These are phyloP conservation scores for Zalaria sp. DNA, from an alignment of 2,329 filamentous ascomycete species.

Conservation along the genomic window DNA sequence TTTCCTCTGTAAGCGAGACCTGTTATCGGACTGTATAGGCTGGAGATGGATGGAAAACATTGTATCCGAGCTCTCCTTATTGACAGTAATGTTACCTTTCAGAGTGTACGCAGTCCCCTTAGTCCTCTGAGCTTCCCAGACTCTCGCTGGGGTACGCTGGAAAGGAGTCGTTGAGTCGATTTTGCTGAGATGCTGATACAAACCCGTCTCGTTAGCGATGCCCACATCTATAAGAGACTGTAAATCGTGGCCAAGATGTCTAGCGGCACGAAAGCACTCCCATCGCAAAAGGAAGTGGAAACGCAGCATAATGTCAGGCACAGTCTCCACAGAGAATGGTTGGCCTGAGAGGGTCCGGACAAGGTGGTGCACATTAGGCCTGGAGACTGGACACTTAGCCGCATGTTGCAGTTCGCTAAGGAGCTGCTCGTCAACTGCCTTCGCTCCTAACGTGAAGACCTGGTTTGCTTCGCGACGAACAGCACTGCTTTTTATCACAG, in stretches of 20 bases:
- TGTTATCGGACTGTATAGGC: slow-evolving; percentile 8
- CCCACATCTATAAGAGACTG: not conserved
- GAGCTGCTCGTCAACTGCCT: too few relatives aligned
- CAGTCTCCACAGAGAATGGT: not conserved
- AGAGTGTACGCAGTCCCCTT: too few relatives aligned
- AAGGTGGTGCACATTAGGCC: not conserved
- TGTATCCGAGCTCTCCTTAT: not conserved
- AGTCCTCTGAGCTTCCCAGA: not conserved
- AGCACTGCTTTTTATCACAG: too few relatives aligned
- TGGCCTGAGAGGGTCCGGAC: not conserved
- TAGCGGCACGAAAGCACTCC: slow-evolving; percentile 2
- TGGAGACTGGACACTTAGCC: not conserved
- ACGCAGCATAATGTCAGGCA: not conserved
- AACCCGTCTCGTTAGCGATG: not conserved
- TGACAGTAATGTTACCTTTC: not conserved
- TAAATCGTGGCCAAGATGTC: not conserved
- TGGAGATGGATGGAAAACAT: slow-evolving; percentile 12
- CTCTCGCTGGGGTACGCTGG: not conserved
- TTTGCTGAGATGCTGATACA: not conserved
- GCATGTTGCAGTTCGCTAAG: too few relatives aligned
- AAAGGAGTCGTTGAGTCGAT: not conserved
- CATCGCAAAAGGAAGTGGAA: slow-evolving; percentile 1
- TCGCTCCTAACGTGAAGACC: too few relatives aligned
- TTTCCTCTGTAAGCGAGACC: slow-evolving; percentile 11
- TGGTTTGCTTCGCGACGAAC: too few relatives aligned